Evolutionary conservation across 179 eudicot genomes (phyloP).

Genomic region (Silene coronaria): DNA sequence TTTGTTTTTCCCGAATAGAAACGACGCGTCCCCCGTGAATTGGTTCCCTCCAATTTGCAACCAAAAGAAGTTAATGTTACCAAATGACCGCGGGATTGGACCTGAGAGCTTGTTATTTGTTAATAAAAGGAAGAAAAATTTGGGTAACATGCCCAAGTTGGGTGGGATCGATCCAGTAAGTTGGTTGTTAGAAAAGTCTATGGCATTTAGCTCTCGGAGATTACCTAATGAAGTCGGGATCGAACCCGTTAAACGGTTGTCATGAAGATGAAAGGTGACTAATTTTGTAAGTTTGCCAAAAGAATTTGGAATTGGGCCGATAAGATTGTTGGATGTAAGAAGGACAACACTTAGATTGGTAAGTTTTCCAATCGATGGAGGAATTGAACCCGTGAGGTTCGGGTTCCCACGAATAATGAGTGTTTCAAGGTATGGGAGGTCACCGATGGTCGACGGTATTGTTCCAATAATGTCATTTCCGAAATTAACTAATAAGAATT

Average conservation of each 20-base stretch:
- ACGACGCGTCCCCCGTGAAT: slow-evolving; percentile 45
- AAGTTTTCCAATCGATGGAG: background rate
- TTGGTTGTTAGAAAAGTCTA: slow-evolving; percentile 36
- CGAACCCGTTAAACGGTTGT: slow-evolving; percentile 35
- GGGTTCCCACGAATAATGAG: background rate
- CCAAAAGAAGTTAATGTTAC: slow-evolving; percentile 23
- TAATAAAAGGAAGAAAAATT: slow-evolving; percentile 22
- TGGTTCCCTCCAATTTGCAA: slow-evolving; percentile 31
- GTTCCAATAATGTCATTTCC: slow-evolving; percentile 1
- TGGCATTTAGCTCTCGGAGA: slow-evolving; percentile 12
- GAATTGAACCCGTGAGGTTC: slow-evolving; percentile 8
- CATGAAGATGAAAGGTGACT: slow-evolving; percentile 17
- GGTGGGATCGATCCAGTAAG: slow-evolving; percentile 47
- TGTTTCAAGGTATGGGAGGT: slow-evolving; percentile 8
- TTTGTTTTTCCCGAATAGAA: slow-evolving; percentile 37
- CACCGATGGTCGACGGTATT: slow-evolving; percentile 1
- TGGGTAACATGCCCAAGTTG: slow-evolving; percentile 28
- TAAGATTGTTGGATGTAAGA: slow-evolving; percentile 16
- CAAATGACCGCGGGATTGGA: slow-evolving; percentile 35
- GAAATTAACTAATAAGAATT: slow-evolving; percentile 20
- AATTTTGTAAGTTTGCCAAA: slow-evolving; percentile 29
- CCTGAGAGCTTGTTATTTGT: slow-evolving; percentile 47
- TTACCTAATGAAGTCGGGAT: slow-evolving; percentile 35
- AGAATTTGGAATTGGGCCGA: slow-evolving; percentile 35
- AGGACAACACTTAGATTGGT: background rate